Evolutionary conservation across 495 filamentous ascomycete genomes (phyloP).

Genomic region (Astrothelium macrocarpum): DNA sequence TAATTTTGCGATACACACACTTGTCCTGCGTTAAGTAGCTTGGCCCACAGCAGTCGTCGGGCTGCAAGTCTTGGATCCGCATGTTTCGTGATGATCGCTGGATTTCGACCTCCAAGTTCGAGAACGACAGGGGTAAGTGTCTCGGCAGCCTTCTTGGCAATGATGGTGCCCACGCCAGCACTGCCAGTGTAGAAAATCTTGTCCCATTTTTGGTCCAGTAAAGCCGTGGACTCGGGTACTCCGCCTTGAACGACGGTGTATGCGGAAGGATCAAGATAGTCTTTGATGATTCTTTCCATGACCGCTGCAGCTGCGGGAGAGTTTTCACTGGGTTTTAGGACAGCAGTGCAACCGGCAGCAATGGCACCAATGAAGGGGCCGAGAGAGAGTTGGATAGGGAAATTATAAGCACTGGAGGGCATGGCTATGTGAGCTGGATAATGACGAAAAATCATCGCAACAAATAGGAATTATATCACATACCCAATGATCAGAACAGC

Average conservation of each 20-base stretch:
- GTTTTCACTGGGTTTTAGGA: slow-evolving; percentile 83
- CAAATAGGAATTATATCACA: slow-evolving; percentile 11
- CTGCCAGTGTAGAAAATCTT: slow-evolving; percentile 96
- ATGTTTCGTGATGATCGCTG: slow-evolving; percentile 76
- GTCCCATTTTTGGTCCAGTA: slow-evolving; percentile 86
- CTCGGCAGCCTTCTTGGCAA: slow-evolving; percentile 86
- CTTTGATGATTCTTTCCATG: slow-evolving; percentile 64
- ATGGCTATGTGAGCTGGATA: background rate
- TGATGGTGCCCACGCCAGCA: slow-evolving; percentile 66
- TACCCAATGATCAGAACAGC: slow-evolving; percentile 77
- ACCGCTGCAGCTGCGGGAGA: slow-evolving; percentile 66
- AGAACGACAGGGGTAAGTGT: slow-evolving; percentile 79
- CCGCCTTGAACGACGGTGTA: slow-evolving; percentile 74
- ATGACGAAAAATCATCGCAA: background rate
- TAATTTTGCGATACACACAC: slow-evolving; percentile 87
- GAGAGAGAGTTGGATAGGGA: slow-evolving; percentile 70
- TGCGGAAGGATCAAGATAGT: slow-evolving; percentile 63
- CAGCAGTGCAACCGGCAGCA: slow-evolving; percentile 76
- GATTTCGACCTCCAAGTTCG: slow-evolving; percentile 86
- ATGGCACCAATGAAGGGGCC: slow-evolving; percentile 82
- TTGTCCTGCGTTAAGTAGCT: slow-evolving; percentile 76
- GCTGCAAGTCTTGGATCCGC: slow-evolving; percentile 76
- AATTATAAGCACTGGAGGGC: slow-evolving; percentile 68
- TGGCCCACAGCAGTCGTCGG: slow-evolving; percentile 76
- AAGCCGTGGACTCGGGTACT: slow-evolving; percentile 65